Percentiles rank a stretch among this genome's conserved stretches.
Conservation (phyloP, 2,329 filamentous ascomycete species). For the Remersonia thermophila region DNA sequence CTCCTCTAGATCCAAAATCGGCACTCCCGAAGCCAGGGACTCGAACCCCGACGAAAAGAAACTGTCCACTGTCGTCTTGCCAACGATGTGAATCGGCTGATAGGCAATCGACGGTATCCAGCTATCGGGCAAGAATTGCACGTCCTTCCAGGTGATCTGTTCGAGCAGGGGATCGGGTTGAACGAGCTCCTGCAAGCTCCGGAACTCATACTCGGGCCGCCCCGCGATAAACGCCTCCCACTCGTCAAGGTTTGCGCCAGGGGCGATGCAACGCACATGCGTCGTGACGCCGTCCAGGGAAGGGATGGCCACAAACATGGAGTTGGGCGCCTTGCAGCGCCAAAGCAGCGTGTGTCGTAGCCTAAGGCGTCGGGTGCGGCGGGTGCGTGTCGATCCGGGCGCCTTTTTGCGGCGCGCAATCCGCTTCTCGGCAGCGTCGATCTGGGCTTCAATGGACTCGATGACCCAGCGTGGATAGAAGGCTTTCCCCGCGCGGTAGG, state of each 20-base stretch:
- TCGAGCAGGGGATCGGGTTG: constrained; percentile 4
- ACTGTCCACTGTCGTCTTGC: background rate
- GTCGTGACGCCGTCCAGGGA: constrained; percentile 8
- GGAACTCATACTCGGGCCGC: constrained; percentile 10
- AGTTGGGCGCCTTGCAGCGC: constrained; percentile 9
- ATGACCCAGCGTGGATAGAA: constrained; percentile 9
- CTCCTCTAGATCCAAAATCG: background rate
- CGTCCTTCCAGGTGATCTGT: background rate
- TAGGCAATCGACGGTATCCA: constrained; percentile 8
- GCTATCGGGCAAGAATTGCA: constrained; percentile 6
- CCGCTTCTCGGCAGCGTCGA: constrained; percentile 1
- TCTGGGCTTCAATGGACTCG: constrained; percentile 5
- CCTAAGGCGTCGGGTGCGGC: background rate
- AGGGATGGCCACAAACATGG: constrained; percentile 5
- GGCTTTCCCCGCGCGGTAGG: constrained; percentile 10
- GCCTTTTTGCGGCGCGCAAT: background rate
- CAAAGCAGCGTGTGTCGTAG: constrained; percentile 4
- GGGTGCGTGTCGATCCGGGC: background rate
- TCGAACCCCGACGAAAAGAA: background rate
- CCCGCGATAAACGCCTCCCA: background rate
- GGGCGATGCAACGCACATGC: constrained; percentile 3
- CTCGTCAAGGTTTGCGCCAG: background rate
- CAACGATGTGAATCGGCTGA: constrained; percentile 2
- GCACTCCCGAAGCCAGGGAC: background rate
- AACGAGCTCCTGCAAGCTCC: constrained; percentile 11